A percentile compares a stretch with the other conserved stretches of the same genome.
Evolutionary conservation across 208 protist species (phyloP).

Genomic region (Trypanosoma congolense): DNA sequence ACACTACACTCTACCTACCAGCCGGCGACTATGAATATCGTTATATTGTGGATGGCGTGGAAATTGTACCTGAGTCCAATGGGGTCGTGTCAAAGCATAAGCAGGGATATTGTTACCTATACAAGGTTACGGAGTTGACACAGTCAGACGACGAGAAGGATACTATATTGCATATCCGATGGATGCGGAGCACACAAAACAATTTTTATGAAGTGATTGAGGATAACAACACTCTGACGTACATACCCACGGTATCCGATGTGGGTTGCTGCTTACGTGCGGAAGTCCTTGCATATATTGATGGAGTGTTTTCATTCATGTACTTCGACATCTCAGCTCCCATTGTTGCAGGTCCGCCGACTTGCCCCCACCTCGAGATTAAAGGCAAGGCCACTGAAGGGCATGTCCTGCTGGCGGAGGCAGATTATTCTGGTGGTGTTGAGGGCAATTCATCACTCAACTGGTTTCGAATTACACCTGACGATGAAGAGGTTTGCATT

Average conservation of each 20-base stretch:
- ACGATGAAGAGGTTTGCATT: constrained; percentile 63
- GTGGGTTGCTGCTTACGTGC: constrained; percentile 81
- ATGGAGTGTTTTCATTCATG: constrained; percentile 84
- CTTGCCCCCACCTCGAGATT: constrained; percentile 76
- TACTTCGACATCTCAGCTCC: constrained; percentile 90
- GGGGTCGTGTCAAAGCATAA: constrained; percentile 82
- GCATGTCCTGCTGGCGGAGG: constrained; percentile 67
- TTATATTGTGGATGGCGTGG: constrained; percentile 90
- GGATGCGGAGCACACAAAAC: constrained; percentile 74
- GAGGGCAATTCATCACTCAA: constrained; percentile 81
- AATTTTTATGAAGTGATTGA: constrained; percentile 86
- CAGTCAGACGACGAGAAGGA: constrained; percentile 69
- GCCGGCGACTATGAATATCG: constrained; percentile 90
- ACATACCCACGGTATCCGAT: constrained; percentile 69
- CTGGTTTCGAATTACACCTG: constrained; percentile 79
- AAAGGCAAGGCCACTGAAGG: constrained; percentile 76
- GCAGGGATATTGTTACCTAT: constrained; percentile 85
- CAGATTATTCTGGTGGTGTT: constrained; percentile 82
- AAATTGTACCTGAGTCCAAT: constrained; percentile 83
- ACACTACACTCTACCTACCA: constrained; percentile 89
- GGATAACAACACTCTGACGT: constrained; percentile 75
- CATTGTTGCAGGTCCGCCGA: constrained; percentile 68
- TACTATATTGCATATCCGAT: constrained; percentile 90
- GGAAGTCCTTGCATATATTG: constrained; percentile 87
- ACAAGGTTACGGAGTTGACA: constrained; percentile 72